Percentiles rank a stretch among this genome's conserved stretches.
Evolutionary conservation across 192 early-diverging fungal species (phyloP).

Genomic region (Ambispora gerdemannii): DNA sequence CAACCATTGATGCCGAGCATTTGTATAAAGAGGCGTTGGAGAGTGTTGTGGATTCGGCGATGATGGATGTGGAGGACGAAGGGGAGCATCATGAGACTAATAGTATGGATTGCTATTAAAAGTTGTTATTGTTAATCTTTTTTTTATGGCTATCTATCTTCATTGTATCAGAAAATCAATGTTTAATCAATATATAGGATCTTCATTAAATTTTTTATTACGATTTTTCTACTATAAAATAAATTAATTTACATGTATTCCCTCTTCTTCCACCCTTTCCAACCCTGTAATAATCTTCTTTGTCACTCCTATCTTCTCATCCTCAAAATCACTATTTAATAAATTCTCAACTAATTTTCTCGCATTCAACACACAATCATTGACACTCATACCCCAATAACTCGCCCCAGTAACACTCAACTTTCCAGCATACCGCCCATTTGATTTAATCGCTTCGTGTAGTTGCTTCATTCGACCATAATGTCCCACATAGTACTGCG

Average conservation of each 20-base stretch:
- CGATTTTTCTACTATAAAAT: no score
- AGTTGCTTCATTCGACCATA: slow-evolving; percentile 59
- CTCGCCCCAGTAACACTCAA: slow-evolving; percentile 77
- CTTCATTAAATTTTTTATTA: no score
- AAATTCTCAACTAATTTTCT: slow-evolving; percentile 56
- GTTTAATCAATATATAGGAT: no score
- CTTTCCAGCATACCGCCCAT: slow-evolving; percentile 46
- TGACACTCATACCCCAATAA: slow-evolving; percentile 81
- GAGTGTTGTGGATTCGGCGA: slow-evolving; percentile 34
- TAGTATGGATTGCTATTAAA: slow-evolving; percentile 39
- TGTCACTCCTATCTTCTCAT: slow-evolving; percentile 31
- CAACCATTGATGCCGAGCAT: slow-evolving; percentile 47
- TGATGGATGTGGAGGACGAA: slow-evolving; percentile 42
- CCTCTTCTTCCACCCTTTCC: slow-evolving; percentile 19
- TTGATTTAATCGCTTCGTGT: slow-evolving; percentile 52
- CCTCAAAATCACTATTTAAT: slow-evolving; percentile 41
- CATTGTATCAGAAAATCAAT: no score
- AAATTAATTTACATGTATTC: no score
- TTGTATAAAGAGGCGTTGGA: slow-evolving; percentile 55
- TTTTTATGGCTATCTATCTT: no score
- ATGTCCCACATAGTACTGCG: slow-evolving; percentile 87
- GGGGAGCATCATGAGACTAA: slow-evolving; percentile 39
- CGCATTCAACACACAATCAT: slow-evolving; percentile 73
- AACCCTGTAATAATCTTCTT: slow-evolving; percentile 31
- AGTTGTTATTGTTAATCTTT: no score